Evolutionary conservation across 1,284 basidiomycete species (phyloP).

Genomic region (Gymnopus androsaceus): DNA sequence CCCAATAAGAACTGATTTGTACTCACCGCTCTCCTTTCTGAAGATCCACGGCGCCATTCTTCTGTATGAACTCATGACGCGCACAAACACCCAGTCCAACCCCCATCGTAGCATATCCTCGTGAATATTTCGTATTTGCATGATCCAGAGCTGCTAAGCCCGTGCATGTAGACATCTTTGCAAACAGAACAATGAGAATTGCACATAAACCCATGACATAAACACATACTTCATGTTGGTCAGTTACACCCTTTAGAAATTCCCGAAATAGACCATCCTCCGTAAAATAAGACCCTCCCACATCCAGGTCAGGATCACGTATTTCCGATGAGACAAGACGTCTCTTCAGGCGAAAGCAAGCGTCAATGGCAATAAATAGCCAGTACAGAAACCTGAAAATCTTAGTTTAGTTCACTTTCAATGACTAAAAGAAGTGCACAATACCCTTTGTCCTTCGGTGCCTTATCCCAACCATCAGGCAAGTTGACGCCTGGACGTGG

Average conservation of each 20-base stretch:
- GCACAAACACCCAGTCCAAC: conserved; percentile 1
- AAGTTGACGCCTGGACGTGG: conserved; percentile 23
- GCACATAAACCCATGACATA: neutral
- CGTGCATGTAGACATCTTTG: too few relatives aligned
- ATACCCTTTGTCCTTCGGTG: neutral
- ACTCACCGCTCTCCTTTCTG: conserved; percentile 6
- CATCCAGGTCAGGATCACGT: neutral
- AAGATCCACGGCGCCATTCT: conserved; percentile 4
- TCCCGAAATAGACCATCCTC: conserved; percentile 1
- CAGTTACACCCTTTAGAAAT: neutral
- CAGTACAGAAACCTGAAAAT: neutral
- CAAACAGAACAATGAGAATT: too few relatives aligned
- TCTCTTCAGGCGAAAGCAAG: conserved; percentile 3
- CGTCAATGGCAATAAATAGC: neutral
- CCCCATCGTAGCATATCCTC: neutral
- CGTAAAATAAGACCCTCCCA: neutral
- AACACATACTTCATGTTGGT: neutral
- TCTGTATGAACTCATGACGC: conserved; percentile 2
- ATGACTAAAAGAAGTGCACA: too few relatives aligned
- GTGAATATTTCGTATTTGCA: conserved; percentile 1
- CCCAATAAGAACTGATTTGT: neutral
- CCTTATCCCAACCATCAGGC: conserved; percentile 17
- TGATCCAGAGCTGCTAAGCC: too few relatives aligned
- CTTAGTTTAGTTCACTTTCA: neutral
- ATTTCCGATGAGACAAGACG: neutral